Evolutionary conservation across 169 alveolate species (phyloP).

Genomic region (Cryptosporidium xiaoi): DNA sequence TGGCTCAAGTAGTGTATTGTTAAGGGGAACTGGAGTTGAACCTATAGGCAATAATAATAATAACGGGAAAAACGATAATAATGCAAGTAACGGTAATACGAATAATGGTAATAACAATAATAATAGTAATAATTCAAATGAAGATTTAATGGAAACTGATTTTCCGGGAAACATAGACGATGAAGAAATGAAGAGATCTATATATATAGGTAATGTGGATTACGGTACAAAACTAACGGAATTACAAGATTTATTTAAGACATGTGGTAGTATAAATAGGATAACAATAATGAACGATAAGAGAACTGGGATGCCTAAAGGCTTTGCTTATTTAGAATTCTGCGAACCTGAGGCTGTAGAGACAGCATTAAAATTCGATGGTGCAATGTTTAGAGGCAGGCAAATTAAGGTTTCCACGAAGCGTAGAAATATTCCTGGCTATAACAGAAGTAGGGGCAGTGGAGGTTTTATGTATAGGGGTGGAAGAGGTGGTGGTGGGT

Average conservation of each 20-base stretch:
- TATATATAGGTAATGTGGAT: conserved; percentile 75
- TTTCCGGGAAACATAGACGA: conserved; percentile 47
- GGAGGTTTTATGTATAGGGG: conserved; percentile 27
- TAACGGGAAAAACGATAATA: not conserved
- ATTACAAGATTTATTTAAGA: conserved; percentile 54
- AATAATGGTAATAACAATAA: not conserved
- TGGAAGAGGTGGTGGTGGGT: conserved; percentile 47
- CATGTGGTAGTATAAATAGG: conserved; percentile 73
- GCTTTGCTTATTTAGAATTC: conserved; percentile 70
- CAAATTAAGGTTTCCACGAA: conserved; percentile 67
- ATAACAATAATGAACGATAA: conserved; percentile 70
- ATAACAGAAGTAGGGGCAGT: conserved; percentile 38
- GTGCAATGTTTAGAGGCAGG: conserved; percentile 72
- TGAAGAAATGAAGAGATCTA: conserved; percentile 66
- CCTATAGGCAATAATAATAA: not conserved
- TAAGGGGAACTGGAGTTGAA: not conserved
- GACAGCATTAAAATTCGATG: conserved; percentile 70
- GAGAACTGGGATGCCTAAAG: conserved; percentile 73
- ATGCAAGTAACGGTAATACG: not conserved
- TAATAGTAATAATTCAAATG: conserved; percentile 6
- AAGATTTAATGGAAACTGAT: conserved; percentile 63
- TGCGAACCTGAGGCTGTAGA: conserved; percentile 74
- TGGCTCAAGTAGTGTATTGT: no score
- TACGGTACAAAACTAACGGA: conserved; percentile 65
- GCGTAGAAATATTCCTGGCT: conserved; percentile 57